Evolutionary conservation across 805 yeast genomes (phyloP).

Genomic region (Saccharomycopsis sp.): DNA sequence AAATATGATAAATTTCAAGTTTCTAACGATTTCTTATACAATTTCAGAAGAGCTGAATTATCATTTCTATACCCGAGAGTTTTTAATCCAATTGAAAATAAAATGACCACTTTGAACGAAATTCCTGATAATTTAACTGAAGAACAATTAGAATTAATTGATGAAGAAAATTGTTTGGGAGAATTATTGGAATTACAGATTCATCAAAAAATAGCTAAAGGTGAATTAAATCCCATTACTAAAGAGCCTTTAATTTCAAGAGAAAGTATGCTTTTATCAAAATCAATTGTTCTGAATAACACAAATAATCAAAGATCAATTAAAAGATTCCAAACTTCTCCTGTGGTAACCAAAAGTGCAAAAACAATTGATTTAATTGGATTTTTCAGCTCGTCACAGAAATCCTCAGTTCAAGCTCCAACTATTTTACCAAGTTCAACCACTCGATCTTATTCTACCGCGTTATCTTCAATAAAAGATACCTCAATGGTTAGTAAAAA

Average conservation of each 20-base stretch:
- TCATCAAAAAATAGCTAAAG: conserved; percentile 51
- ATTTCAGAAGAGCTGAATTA: conserved; percentile 53
- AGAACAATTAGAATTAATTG: conserved; percentile 24
- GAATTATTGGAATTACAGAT: conserved; percentile 29
- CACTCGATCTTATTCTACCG: too few species aligned
- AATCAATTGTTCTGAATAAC: too few species aligned
- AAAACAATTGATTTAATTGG: conserved; percentile 9
- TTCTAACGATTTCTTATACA: conserved; percentile 48
- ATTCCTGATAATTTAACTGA: conserved; percentile 30
- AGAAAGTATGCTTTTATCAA: conserved; percentile 26
- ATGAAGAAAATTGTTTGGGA: conserved; percentile 21
- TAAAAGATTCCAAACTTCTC: conserved; percentile 6
- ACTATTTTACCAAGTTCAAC: too few species aligned
- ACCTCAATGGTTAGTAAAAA: too few species aligned
- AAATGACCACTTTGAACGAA: conserved; percentile 48
- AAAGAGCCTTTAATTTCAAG: conserved; percentile 37
- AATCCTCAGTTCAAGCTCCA: too few species aligned
- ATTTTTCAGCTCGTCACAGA: not conserved
- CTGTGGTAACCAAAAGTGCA: not conserved
- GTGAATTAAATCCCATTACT: conserved; percentile 56
- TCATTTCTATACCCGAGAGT: conserved; percentile 86
- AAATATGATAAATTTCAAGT: conserved; percentile 47
- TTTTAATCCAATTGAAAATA: conserved; percentile 47
- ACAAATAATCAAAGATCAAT: not conserved
- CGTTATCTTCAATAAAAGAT: too few species aligned